A percentile compares a stretch with the other conserved stretches of the same genome.
These are phyloP conservation scores for Arxiozyma slooffiae DNA, from an alignment of 1,139 yeast species.

Conservation along the genomic window DNA sequence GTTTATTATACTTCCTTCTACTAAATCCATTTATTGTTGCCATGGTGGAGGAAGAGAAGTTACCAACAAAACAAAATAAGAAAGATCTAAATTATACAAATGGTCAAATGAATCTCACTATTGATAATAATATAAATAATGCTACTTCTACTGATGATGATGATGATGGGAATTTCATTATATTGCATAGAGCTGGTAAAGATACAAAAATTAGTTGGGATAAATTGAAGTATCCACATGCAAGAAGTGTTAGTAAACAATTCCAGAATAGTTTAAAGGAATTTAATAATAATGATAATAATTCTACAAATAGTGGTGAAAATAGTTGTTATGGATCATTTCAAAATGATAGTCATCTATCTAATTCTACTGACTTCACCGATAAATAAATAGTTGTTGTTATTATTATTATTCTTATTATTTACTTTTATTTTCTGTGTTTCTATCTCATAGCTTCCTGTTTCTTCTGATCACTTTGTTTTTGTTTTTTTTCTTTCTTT, in stretches of 20 bases:
- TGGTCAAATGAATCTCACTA: background rate
- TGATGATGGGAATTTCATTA: too few relatives aligned
- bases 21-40: background rate
- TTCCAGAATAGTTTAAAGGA: background rate
- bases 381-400: too few relatives aligned
- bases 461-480: too few relatives aligned
- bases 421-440: too few relatives aligned
- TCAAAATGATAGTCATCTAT: conserved; percentile 18
- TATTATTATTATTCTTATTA: too few relatives aligned
- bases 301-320: background rate
- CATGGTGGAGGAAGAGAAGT: background rate
- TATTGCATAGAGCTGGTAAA: conserved; percentile 17
- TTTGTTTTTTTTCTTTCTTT: too few relatives aligned
- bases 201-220: conserved; percentile 13
- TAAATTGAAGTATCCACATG: conserved; percentile 20
- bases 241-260: conserved; percentile 10
- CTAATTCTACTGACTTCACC: conserved; percentile 5
- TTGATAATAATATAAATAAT: background rate
- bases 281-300: background rate
- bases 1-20: background rate
- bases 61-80: background rate
- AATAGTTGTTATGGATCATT: conserved; percentile 7
- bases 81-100: background rate
- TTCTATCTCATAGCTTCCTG: too few relatives aligned
- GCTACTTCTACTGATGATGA: too few relatives aligned